Base-by-base conservation (phyloP, 2,329 filamentous ascomycete genomes). In the Ceratocystis lukuohia region DNA sequence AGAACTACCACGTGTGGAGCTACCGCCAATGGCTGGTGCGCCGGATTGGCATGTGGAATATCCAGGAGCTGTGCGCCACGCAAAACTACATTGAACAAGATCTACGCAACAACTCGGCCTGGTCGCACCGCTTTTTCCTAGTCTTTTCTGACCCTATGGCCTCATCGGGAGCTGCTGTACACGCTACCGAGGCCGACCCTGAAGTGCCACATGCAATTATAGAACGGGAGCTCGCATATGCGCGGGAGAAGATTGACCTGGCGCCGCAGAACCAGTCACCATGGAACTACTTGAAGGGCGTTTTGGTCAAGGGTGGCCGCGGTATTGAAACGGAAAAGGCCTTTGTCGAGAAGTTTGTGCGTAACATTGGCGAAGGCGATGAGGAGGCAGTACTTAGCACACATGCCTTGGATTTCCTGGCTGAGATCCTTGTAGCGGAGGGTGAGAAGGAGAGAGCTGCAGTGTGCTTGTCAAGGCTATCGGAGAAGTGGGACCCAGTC, bases 1-100 rank as follows among this genome's bases (percentile, higher is more conserved):
- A 99, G 78, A 99, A 99, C 79, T 97, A 99, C 75, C 94, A 99
- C 74, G 94, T 97, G 61, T 99, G 94, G 94, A 91, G 87, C 66
- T 99, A 97, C 78, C 83, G 94, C 67, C 91, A 96, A 74, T 85
- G 83, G 72, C 75, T 87, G 22, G 82, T 86, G 50, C 77, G 78
- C 64, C 84, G 84, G 72, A 76, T 88, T 80, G 87, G 85, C 74
- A 88, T 77, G 80, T 96, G 75, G 81, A 84, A 70, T 78, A 85
- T 88, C 74, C 79, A 80, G 61, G 86, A 99, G 79, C 78, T 95
- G 22, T 76, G 79, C 64, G 85, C 87, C 68, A 84, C 90, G 44
- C 88, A 94, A 73, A 76, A 77, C 48, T 82, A 96, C 74, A 82
- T 99, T 67, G 79, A 84, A 67, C 79, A 84, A 44, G 94, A 99